Evolutionary conservation across 1,284 basidiomycete genomes (phyloP).

Genomic region (Austropuccinia psidii): DNA sequence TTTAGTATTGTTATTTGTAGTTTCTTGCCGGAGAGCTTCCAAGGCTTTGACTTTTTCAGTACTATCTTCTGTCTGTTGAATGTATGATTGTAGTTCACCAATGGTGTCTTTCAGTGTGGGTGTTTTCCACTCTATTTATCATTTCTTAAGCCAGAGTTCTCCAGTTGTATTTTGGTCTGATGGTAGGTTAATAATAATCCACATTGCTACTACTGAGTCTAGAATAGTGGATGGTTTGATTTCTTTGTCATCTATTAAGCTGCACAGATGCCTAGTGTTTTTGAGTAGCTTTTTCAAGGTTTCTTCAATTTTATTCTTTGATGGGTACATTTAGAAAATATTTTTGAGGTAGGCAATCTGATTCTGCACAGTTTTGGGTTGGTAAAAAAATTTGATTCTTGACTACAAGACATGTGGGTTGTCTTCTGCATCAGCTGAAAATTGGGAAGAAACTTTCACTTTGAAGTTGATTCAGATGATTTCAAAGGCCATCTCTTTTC

Average conservation of each 20-base stretch:
- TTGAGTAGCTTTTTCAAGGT: not conserved
- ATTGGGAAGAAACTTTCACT: not conserved
- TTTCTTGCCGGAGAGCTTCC: too few species aligned
- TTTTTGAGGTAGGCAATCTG: not conserved
- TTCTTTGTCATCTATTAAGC: not conserved
- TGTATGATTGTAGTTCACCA: not conserved
- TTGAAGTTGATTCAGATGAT: not conserved
- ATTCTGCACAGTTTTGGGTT: constrained; percentile 10
- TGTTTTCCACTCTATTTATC: not conserved
- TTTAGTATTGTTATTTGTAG: too few species aligned
- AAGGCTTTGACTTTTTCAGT: too few species aligned
- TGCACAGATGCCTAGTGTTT: not conserved
- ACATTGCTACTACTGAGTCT: not conserved
- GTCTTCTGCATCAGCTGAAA: not conserved
- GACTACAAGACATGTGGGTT: not conserved
- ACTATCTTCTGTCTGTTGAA: too few species aligned
- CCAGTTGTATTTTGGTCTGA: not conserved
- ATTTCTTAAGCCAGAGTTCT: constrained; percentile 5
- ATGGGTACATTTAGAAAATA: not conserved
- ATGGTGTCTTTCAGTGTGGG: not conserved
- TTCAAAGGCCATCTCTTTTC: not conserved
- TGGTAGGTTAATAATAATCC: not conserved
- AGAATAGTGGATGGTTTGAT: not conserved
- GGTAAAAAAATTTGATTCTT: not conserved
- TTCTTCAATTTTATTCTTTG: not conserved